Evolutionary conservation across 805 yeast species (phyloP).

Genomic region (Barnettozyma sp.): DNA sequence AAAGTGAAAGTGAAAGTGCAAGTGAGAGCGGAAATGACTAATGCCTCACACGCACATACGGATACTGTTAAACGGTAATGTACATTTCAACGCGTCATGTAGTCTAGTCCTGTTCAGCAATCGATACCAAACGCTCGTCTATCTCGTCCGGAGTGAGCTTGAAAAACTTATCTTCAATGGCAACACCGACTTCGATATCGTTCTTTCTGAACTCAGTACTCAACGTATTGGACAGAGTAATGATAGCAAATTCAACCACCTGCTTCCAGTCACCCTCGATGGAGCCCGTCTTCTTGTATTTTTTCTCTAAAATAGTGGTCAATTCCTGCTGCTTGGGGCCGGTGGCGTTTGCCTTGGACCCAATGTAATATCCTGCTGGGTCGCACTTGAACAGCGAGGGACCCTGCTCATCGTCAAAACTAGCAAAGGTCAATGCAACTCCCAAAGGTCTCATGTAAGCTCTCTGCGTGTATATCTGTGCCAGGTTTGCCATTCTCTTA

Average conservation of each 20-base stretch:
- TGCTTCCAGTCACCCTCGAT: conserved; percentile 81
- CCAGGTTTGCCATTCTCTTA: conserved; percentile 90
- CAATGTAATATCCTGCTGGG: conserved; percentile 94
- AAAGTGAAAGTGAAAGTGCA: too few relatives aligned
- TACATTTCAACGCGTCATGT: conserved; percentile 1
- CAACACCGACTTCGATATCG: conserved; percentile 91
- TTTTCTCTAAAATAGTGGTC: conserved; percentile 81
- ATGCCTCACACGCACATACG: too few relatives aligned
- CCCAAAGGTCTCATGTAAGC: conserved; percentile 99
- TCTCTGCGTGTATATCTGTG: conserved; percentile 94
- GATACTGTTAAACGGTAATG: conserved; percentile 3
- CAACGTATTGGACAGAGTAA: conserved; percentile 76
- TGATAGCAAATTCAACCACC: conserved; percentile 84
- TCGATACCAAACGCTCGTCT: conserved; percentile 87
- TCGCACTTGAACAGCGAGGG: conserved; percentile 89
- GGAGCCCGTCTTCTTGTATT: conserved; percentile 64
- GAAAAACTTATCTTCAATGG: conserved; percentile 62
- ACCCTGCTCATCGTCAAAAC: conserved; percentile 85
- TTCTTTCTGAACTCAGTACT: conserved; percentile 92
- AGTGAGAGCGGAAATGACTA: too few relatives aligned
- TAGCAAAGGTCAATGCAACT: conserved; percentile 81
- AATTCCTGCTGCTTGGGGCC: conserved; percentile 98
- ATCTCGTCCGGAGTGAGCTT: conserved; percentile 77
- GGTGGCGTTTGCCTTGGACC: conserved; percentile 86
- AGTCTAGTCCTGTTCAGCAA: conserved; percentile 90